Percentiles rank a stretch among this genome's conserved stretches.
Conservation (phyloP, 257 asterid genomes). For the Phtheirospermum japonicum region DNA sequence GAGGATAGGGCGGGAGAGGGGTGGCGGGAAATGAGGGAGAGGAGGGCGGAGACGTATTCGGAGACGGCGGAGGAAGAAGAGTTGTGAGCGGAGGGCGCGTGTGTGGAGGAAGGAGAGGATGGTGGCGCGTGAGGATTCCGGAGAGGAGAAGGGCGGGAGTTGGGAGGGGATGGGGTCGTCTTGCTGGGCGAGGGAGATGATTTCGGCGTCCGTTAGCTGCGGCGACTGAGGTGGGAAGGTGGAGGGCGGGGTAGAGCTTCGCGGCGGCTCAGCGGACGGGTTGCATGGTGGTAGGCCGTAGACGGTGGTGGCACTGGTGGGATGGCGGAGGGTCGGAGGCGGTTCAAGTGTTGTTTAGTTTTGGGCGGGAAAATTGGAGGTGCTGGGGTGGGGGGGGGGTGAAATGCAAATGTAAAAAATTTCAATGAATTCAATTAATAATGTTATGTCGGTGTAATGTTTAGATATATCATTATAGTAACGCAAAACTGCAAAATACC, state of each 20-base stretch:
- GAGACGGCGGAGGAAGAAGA: conserved; percentile 50
- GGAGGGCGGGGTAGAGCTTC: conserved; percentile 30
- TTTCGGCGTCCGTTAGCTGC: conserved; percentile 53
- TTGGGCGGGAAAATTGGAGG: conserved; percentile 40
- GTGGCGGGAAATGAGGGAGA: conserved; percentile 54
- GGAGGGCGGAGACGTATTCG: conserved; percentile 57
- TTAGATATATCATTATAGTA: too few species aligned
- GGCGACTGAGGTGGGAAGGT: conserved; percentile 35
- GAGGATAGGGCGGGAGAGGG: conserved; percentile 49
- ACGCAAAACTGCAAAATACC: too few species aligned
- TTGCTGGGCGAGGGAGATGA: conserved; percentile 52
- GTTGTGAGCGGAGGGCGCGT: conserved; percentile 45
- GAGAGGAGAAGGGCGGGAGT: conserved; percentile 59
- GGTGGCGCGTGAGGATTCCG: conserved; percentile 47
- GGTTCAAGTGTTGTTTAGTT: background rate
- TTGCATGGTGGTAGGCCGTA: conserved; percentile 40
- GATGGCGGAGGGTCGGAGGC: conserved; percentile 14
- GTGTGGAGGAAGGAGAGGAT: conserved; percentile 59
- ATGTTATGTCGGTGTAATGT: too few species aligned
- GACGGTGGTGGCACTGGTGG: background rate
- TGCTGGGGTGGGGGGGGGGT: background rate
- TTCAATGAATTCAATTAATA: too few species aligned
- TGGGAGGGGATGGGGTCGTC: conserved; percentile 38
- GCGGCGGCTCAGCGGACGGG: conserved; percentile 31
- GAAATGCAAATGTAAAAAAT: background rate